Percentiles rank a stretch among this genome's conserved stretches.
Conservation (phyloP, 176 grass and related monocot species). For the Juncus effusus region DNA sequence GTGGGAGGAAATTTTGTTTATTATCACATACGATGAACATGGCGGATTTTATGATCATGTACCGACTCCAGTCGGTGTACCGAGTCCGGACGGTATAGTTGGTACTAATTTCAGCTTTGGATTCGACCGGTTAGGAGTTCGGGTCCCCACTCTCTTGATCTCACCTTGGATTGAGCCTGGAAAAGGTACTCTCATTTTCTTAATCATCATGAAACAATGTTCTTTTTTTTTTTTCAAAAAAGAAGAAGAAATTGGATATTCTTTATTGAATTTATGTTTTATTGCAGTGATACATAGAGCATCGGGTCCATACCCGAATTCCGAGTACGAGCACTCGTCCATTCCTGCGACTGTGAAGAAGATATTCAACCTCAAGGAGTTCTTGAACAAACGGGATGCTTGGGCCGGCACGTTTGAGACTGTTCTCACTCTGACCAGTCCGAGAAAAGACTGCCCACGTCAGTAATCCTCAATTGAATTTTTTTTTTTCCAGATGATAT, state of each 20-base stretch:
- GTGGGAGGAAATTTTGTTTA: conserved; percentile 54
- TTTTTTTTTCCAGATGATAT: not conserved
- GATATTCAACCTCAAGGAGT: conserved; percentile 66
- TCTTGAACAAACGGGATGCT: conserved; percentile 68
- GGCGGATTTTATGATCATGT: conserved; percentile 74
- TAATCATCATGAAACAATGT: not conserved
- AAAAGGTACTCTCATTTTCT: conserved; percentile 21
- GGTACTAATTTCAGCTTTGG: conserved; percentile 48
- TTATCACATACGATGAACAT: conserved; percentile 88
- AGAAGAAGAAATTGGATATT: not conserved
- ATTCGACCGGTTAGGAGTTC: conserved; percentile 70
- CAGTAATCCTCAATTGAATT: not conserved
- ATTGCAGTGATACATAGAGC: conserved; percentile 51
- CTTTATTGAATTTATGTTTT: not conserved
- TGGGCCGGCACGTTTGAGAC: conserved; percentile 79
- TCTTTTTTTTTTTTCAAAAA: not conserved
- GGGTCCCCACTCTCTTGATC: conserved; percentile 52
- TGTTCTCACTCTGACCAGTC: conserved; percentile 49
- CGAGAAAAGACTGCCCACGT: conserved; percentile 65
- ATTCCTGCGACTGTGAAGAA: conserved; percentile 79
- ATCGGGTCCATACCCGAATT: conserved; percentile 39
- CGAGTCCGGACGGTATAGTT: conserved; percentile 51
- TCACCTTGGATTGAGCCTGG: conserved; percentile 63
- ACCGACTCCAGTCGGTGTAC: conserved; percentile 46
- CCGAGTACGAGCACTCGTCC: conserved; percentile 80